Conservation (phyloP, 352 stramenopile species). For the Labyrinthula sp. region DNA sequence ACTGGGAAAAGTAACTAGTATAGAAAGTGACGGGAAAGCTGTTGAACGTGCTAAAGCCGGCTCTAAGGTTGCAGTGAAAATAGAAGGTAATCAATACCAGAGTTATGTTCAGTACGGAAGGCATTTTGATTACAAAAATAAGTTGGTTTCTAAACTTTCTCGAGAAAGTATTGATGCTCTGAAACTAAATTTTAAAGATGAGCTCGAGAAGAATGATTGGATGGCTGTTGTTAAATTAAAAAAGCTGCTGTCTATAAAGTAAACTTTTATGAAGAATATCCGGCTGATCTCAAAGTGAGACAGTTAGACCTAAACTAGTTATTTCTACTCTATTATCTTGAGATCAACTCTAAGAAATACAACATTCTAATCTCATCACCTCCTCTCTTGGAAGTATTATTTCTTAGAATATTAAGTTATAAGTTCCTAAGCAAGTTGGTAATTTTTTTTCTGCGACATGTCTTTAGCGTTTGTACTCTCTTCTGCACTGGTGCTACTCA, state of each 20-base stretch:
- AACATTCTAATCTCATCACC: no score
- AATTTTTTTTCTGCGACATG: no score
- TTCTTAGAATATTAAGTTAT: no score
- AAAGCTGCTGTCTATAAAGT: constrained; percentile 93
- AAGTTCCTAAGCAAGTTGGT: no score
- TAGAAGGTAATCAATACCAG: constrained; percentile 56
- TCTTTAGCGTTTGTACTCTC: no score
- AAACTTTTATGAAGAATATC: constrained; percentile 37
- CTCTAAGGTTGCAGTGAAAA: constrained; percentile 74
- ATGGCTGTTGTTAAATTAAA: constrained; percentile 95
- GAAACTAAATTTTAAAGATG: constrained; percentile 93
- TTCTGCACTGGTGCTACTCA: no score
- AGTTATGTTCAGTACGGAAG: constrained; percentile 74
- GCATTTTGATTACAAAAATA: constrained; percentile 70
- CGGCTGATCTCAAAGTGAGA: no score
- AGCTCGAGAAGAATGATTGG: constrained; percentile 92
- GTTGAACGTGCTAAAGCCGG: constrained; percentile 68
- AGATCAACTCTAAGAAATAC: no score
- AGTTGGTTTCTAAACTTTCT: constrained; percentile 42
- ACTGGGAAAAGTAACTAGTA: constrained; percentile 79
- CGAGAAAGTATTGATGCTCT: constrained; percentile 87
- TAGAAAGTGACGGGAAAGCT: constrained; percentile 83
- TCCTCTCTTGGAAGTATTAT: no score
- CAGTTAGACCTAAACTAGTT: no score
- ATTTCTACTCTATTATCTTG: no score